Evolutionary conservation across 164 flowering plant genomes (phyloP), one percentile per base, ranked within the genome.

Genomic region (Macadamia tetraphylla): DNA sequence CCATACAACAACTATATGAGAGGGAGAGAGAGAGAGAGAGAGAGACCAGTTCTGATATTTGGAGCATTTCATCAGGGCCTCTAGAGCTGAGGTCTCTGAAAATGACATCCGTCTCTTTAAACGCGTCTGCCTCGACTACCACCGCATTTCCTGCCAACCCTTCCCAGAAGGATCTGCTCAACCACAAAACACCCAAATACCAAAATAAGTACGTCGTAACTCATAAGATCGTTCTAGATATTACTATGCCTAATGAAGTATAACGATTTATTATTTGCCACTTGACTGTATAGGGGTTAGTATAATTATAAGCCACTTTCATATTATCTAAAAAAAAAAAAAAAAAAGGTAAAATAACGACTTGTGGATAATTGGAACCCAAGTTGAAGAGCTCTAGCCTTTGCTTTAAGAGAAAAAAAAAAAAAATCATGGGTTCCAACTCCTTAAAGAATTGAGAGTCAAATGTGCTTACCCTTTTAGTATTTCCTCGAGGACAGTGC

Each of bases 71-170:
- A 18, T 79, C 63, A 75, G 88, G 91, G 32, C 93, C 93, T 7
- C 52, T 73, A 6, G 97, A 88, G 72, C 81, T 89, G 5, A 94
- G 87, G 73, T 97, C 97, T 76, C 75, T 83, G 72, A 88, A 94
- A 8, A 94, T 83, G 29, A 94, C 97, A 69, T 94, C 98, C 0
- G 87, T 84, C 70, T 94, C 99, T 70, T 94, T 92, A 72, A 94
- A 94, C 6, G 97, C 99, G 72, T 94, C 99, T 10, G 99, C 99
- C 76, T 94, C 99, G 1, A 94, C 91, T 0, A 89, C 84, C 67
- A 94, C 96, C 0, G 93, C 94, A 43, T 87, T 86, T n/a, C 76
- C 80, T 6, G 75, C 88, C 5, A 91, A 96, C 18, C 71, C 90
- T 43, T 84, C 63, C 99, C 99, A 92, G 71, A 94, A 90, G 62